These are phyloP conservation scores for Lactarius tabidus DNA, from an alignment of 768 basidiomycete genomes.

Conservation along the genomic window DNA sequence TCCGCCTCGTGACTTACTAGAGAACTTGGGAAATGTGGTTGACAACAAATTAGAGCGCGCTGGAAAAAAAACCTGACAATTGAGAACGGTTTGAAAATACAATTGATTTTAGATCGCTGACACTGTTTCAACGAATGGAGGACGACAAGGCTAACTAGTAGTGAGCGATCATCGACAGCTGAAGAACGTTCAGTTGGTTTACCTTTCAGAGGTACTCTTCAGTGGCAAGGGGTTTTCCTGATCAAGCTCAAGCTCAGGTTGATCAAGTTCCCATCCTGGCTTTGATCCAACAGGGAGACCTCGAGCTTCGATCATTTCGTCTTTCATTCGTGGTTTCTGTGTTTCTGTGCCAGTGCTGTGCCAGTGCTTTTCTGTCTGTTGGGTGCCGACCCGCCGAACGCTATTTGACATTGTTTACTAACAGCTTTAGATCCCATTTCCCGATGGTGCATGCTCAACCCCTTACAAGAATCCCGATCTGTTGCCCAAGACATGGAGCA, in stretches of 20 bases:
- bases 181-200: not conserved
- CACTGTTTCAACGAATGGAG: conserved; percentile 71
- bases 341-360: not conserved
- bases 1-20: conserved; percentile 55
- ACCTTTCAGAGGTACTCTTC: conserved; percentile 59
- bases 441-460: not conserved
- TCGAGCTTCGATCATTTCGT: conserved; percentile 19
- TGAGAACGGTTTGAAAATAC: conserved; percentile 18
- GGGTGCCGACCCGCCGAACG: not conserved
- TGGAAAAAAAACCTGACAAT: conserved; percentile 32
- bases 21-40: conserved; percentile 65
- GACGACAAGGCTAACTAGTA: conserved; percentile 49
- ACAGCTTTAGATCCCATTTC: conserved; percentile 4
- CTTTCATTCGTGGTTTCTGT: not conserved
- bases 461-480: not conserved
- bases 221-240: conserved; percentile 35
- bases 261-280: conserved; percentile 58
- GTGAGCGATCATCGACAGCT: conserved; percentile 4
- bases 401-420: conserved; percentile 6
- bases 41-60: conserved; percentile 71
- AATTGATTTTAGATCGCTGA: conserved; percentile 30
- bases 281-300: conserved; percentile 53
- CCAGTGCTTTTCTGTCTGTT: too few species aligned
- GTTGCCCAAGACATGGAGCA: not conserved
- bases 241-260: conserved; percentile 39